Base-by-base conservation (phyloP, 2,329 filamentous ascomycete genomes). In the Talaromyces islandicus region DNA sequence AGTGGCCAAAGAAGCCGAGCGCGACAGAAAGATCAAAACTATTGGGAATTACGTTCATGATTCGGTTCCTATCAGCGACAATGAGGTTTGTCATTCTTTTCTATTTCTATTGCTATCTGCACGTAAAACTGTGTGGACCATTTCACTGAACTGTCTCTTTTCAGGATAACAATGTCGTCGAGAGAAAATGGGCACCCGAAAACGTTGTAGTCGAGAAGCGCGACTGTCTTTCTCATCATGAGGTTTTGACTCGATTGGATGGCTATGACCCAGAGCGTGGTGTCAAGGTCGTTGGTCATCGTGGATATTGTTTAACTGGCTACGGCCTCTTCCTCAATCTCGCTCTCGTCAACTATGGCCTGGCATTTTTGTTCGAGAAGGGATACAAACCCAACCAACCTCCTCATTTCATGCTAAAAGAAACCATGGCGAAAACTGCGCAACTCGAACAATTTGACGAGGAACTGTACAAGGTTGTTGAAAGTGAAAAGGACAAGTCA, bases 391-490 rank as follows among this genome's bases (percentile, higher is more conserved):
- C 90, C 7, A 86, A 93, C 65, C 90, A 94, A 71, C 89, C 93
- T 1, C 92, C 92, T 1, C 92, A 91, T 71, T 95, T 99, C 81
- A 96, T 97, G 90, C 84, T 93, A 64, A 90, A 90, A 75, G 90
- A 96, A 56, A 88, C 91, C 74, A 99, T 99, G 94, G 92, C 90
- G 62, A 97, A 97, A 82, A 99, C 94, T 0, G 94, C 94, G 2
- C 94, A 99, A 78, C 86, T 99, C 27, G 92, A 94, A 67, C 90
- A 97, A 70, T 99, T 99, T 70, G 94, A 99, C 71, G 94, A 97
- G 75, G 93, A 97, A 76, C 81, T 99, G 56, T 99, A 99, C 83
- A 97, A 97, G 79, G 93, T 99, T 59, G 83, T 83, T 25, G 87
- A 93, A 66, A 89, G 89, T 73, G 90, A 91, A 61, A 38, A 52